Evolutionary conservation across 257 asterid species (phyloP).

Genomic region (Fraxinus pennsylvanica): DNA sequence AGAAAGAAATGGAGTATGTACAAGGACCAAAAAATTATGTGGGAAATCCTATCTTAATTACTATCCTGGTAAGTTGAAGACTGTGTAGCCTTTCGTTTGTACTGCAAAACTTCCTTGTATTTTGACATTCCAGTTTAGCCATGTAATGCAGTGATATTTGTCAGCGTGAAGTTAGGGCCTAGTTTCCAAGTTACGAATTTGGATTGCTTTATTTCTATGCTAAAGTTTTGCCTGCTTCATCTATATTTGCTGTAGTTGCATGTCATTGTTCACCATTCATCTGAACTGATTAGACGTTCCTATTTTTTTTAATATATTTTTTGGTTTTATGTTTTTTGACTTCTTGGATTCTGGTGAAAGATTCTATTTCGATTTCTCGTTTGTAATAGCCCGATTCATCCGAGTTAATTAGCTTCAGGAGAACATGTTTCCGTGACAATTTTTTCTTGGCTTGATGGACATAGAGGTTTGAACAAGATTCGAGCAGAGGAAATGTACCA

Average conservation of each 20-base stretch:
- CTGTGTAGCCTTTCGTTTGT: slow-evolving; percentile 1
- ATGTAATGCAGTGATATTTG: neutral
- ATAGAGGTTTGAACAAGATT: too few species aligned
- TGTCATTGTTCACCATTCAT: neutral
- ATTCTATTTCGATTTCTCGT: too few species aligned
- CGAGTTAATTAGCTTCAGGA: neutral
- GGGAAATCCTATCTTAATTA: slow-evolving; percentile 52
- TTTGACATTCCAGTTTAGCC: slow-evolving; percentile 14
- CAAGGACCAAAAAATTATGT: slow-evolving; percentile 37
- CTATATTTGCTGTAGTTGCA: neutral
- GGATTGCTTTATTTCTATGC: neutral
- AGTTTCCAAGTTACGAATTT: neutral
- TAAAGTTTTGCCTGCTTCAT: neutral
- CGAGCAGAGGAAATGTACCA: neutral
- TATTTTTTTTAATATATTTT: too few species aligned
- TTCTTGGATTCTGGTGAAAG: neutral
- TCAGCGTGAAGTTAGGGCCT: neutral
- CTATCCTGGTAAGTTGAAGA: slow-evolving; percentile 42
- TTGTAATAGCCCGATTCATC: neutral
- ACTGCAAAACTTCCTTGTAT: neutral
- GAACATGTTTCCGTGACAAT: neutral
- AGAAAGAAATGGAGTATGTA: slow-evolving; percentile 39
- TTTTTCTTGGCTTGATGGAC: neutral
- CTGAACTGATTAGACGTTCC: neutral
- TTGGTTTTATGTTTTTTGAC: neutral